Evolutionary conservation across 805 yeast species (phyloP).

Genomic region (Wickerhamomyces kurtzmanii): DNA sequence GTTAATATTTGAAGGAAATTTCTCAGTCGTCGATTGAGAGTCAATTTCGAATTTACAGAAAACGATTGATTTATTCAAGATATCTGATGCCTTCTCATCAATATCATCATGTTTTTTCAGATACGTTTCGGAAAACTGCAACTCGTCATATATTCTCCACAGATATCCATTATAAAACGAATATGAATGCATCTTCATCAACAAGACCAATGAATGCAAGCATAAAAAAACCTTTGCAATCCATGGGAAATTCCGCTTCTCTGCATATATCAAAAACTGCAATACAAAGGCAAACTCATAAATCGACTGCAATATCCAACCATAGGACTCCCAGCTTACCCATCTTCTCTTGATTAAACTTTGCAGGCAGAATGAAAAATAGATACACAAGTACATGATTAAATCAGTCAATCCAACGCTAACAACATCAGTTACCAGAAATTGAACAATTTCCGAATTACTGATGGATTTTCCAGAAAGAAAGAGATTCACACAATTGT

Average conservation of each 20-base stretch:
- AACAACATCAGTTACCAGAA: conserved; percentile 51
- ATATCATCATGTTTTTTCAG: conserved; percentile 28
- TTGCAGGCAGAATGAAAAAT: conserved; percentile 54
- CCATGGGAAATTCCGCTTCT: conserved; percentile 65
- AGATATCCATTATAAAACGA: conserved; percentile 88
- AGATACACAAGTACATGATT: conserved; percentile 61
- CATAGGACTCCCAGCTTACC: conserved; percentile 53
- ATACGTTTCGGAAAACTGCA: conserved; percentile 35
- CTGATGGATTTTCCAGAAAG: too few species aligned
- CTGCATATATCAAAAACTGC: conserved; percentile 48
- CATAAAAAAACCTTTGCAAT: conserved; percentile 79
- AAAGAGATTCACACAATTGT: conserved; percentile 44
- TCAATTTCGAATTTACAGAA: conserved; percentile 69
- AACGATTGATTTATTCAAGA: conserved; percentile 38
- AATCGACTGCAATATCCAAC: conserved; percentile 51
- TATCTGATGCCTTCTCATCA: conserved; percentile 20
- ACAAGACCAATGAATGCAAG: conserved; percentile 72
- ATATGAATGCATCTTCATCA: conserved; percentile 95
- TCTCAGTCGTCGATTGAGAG: conserved; percentile 19
- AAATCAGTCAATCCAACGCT: conserved; percentile 70
- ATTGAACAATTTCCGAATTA: conserved; percentile 43
- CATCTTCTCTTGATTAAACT: conserved; percentile 29
- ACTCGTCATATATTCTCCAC: conserved; percentile 53
- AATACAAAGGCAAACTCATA: conserved; percentile 45
- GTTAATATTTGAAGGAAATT: conserved; percentile 70